Percentiles rank a stretch among this genome's conserved stretches.
These are phyloP conservation scores for Trichoderma sp. DNA, from an alignment of 2,329 filamentous ascomycete genomes.

Conservation along the genomic window DNA sequence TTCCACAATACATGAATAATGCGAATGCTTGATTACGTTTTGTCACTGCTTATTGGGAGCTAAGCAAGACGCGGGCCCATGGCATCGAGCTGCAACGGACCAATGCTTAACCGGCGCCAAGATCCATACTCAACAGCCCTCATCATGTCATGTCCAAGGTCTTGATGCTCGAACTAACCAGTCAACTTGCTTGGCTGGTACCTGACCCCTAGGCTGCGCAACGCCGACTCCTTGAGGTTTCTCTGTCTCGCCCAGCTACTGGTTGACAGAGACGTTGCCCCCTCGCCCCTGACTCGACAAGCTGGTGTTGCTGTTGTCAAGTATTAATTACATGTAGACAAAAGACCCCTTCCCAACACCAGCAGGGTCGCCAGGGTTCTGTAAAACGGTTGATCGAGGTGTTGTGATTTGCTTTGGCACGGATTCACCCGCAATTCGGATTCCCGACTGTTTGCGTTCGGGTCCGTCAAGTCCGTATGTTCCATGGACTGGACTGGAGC, in stretches of 20 bases:
- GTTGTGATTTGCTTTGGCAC: neutral
- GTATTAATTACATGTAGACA: neutral
- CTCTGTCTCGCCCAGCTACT: neutral
- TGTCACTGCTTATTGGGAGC: neutral
- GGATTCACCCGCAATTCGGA: neutral
- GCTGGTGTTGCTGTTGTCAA: neutral
- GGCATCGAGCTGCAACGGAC: slow-evolving; percentile 1
- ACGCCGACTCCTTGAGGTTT: neutral
- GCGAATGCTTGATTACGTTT: neutral
- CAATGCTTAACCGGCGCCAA: neutral
- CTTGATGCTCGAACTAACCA: neutral
- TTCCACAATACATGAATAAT: neutral
- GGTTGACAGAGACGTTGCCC: slow-evolving; percentile 3
- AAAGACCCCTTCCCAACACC: neutral
- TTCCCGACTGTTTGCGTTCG: neutral
- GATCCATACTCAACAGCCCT: neutral
- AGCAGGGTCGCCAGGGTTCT: neutral
- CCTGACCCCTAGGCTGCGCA: neutral
- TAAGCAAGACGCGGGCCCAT: neutral
- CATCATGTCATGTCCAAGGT: slow-evolving; percentile 1
- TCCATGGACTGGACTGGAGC: neutral
- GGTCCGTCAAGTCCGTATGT: neutral
- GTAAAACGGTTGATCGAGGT: neutral
- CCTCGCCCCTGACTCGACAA: neutral
- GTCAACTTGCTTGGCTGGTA: slow-evolving; percentile 5